These are phyloP conservation scores for Tolypocladium guangdongense DNA, from an alignment of 2,329 filamentous ascomycete species.

Conservation along the genomic window DNA sequence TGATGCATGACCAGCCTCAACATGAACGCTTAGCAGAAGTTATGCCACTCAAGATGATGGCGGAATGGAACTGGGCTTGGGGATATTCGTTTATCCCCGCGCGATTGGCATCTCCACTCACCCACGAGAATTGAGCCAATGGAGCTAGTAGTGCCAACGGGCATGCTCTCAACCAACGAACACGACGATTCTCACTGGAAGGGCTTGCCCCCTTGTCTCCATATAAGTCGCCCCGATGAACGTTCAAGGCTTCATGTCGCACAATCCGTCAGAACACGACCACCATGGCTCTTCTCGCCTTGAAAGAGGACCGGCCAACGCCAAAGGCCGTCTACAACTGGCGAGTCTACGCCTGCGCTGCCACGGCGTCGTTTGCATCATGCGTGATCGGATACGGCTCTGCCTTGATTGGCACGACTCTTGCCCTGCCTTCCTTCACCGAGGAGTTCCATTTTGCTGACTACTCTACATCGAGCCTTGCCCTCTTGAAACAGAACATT, in stretches of 20 bases:
- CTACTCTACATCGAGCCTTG: conserved; percentile 35
- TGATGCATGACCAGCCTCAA: too few relatives aligned
- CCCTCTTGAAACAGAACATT: conserved; percentile 61
- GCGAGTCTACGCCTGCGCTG: conserved; percentile 44
- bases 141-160: not conserved
- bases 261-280: not conserved
- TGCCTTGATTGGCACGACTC: conserved; percentile 69
- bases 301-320: conserved; percentile 47
- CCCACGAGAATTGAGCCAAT: not conserved
- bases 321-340: conserved; percentile 49
- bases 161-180: not conserved
- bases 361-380: conserved; percentile 43
- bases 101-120: not conserved
- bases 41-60: not conserved
- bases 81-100: conserved; percentile 1
- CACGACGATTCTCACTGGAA: not conserved
- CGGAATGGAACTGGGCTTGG: not conserved
- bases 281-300: conserved; percentile 34
- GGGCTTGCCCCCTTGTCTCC: not conserved
- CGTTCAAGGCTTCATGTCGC: not conserved
- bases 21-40: too few relatives aligned
- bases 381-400: conserved; percentile 54
- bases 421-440: conserved; percentile 58
- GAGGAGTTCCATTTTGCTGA: conserved; percentile 53
- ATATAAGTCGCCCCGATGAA: not conserved